A percentile compares a stretch with the other conserved stretches of the same genome.
phyloP scores from a whole-genome alignment of 306 rosid species.

The Ormosia semicastrata region DNA sequence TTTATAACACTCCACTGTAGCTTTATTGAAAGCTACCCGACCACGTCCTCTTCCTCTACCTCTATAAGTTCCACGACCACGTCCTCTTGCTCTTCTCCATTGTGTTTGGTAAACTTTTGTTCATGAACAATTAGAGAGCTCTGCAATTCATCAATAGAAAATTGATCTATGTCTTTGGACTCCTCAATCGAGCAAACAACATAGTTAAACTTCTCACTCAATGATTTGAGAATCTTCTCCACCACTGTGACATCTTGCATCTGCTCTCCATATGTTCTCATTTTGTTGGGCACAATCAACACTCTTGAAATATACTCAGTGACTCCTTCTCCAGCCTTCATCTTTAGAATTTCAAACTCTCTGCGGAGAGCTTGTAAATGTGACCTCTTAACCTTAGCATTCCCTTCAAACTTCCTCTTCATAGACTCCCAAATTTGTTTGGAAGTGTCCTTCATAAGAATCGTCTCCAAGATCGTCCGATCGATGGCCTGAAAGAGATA shows the following conservation, averaged over 20 bases:
- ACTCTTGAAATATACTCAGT: not conserved
- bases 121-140: too few relatives aligned
- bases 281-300: not conserved
- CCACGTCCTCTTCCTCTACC: not conserved
- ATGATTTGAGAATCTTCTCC: not conserved
- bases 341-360: constrained; percentile 6
- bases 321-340: not conserved
- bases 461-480: not conserved
- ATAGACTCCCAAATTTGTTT: not conserved
- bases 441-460: not conserved
- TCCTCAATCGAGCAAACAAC: too few relatives aligned
- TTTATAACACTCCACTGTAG: not conserved
- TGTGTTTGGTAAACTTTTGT: not conserved
- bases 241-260: not conserved
- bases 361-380: not conserved
- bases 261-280: not conserved
- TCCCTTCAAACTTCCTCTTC: too few relatives aligned
- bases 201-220: not conserved
- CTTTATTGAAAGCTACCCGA: not conserved
- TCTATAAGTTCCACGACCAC: too few relatives aligned
- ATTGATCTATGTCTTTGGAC: too few relatives aligned
- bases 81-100: not conserved
- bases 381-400: too few relatives aligned
- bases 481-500: not conserved
- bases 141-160: too few relatives aligned